phyloP scores from a whole-genome alignment of 2,329 filamentous ascomycete genomes.

The Pezicula neosporulosa region DNA sequence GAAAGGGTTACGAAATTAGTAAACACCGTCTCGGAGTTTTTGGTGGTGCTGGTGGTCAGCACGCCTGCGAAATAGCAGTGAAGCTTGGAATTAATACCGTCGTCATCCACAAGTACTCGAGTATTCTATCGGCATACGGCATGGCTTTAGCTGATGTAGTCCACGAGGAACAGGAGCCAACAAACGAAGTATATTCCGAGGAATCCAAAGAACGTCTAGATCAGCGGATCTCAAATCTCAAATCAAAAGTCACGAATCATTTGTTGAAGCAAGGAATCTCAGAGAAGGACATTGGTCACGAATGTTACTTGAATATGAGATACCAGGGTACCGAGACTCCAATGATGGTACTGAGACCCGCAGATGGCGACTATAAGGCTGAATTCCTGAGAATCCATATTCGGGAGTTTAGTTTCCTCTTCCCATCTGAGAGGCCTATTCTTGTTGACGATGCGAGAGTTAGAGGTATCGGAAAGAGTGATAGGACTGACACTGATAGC shows the following conservation, averaged over 20 bases:
- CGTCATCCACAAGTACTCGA: conserved; percentile 80
- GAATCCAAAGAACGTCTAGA: conserved; percentile 53
- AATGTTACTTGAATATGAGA: conserved; percentile 89
- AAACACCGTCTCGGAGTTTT: conserved; percentile 86
- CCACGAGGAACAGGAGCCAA: conserved; percentile 81
- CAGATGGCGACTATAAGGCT: conserved; percentile 61
- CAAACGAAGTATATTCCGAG: conserved; percentile 49
- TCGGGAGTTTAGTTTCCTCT: conserved; percentile 84
- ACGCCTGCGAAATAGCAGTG: conserved; percentile 78
- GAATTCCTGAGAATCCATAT: conserved; percentile 82
- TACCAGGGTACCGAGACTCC: conserved; percentile 86
- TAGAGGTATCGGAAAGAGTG: conserved; percentile 63
- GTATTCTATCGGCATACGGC: conserved; percentile 83
- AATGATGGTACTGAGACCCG: conserved; percentile 78
- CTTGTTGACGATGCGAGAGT: conserved; percentile 85
- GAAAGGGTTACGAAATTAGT: conserved; percentile 83
- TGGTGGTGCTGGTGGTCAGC: conserved; percentile 88
- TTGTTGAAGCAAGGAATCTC: conserved; percentile 74
- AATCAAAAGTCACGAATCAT: conserved; percentile 62
- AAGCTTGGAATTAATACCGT: conserved; percentile 81
- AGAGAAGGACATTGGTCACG: conserved; percentile 70
- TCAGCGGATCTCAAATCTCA: conserved; percentile 71
- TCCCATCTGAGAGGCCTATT: conserved; percentile 72
- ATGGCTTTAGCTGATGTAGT: conserved; percentile 91
- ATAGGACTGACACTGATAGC: background rate